A percentile compares a stretch with the other conserved stretches of the same genome.
These are phyloP conservation scores for Aspergillus kassunensis DNA, from an alignment of 495 filamentous ascomycete genomes.

Conservation along the genomic window DNA sequence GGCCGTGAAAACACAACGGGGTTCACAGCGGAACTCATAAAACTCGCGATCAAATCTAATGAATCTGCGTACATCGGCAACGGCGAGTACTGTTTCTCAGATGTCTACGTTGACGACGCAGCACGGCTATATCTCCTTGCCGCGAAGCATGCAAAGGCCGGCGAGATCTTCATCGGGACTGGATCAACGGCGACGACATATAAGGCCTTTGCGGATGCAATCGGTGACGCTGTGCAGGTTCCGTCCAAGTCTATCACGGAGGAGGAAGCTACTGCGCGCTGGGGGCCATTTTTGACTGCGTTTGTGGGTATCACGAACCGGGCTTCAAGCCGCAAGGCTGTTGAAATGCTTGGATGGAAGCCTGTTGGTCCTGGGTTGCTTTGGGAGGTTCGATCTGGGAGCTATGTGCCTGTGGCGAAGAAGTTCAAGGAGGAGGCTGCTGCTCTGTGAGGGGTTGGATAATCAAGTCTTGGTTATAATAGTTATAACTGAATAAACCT, in stretches of 20 bases:
- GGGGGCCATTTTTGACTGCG: conserved; percentile 28
- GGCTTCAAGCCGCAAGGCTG: conserved; percentile 38
- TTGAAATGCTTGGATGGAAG: conserved; percentile 38
- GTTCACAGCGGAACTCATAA: conserved; percentile 30
- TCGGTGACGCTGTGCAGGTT: conserved; percentile 32
- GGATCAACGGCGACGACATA: conserved; percentile 35
- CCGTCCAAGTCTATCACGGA: conserved; percentile 24
- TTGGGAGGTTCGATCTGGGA: conserved; percentile 31
- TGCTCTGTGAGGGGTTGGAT: background rate
- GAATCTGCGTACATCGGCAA: conserved; percentile 39
- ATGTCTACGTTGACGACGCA: conserved; percentile 38
- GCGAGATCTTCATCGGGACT: conserved; percentile 37
- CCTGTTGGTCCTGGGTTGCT: conserved; percentile 27
- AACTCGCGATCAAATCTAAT: conserved; percentile 28
- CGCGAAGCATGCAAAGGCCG: conserved; percentile 38
- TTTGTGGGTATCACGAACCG: conserved; percentile 30
- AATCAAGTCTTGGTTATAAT: too few relatives aligned
- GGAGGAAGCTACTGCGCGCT: conserved; percentile 29
- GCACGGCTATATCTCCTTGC: conserved; percentile 38
- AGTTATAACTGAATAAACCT: too few relatives aligned
- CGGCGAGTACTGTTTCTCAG: conserved; percentile 39
- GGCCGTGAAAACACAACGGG: conserved; percentile 32
- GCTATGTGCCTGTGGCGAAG: conserved; percentile 20
- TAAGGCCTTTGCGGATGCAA: conserved; percentile 37
- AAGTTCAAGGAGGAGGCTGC: conserved; percentile 7